Base-by-base conservation (phyloP, 768 basidiomycete genomes). In the Gelatoporia subvermispora region DNA sequence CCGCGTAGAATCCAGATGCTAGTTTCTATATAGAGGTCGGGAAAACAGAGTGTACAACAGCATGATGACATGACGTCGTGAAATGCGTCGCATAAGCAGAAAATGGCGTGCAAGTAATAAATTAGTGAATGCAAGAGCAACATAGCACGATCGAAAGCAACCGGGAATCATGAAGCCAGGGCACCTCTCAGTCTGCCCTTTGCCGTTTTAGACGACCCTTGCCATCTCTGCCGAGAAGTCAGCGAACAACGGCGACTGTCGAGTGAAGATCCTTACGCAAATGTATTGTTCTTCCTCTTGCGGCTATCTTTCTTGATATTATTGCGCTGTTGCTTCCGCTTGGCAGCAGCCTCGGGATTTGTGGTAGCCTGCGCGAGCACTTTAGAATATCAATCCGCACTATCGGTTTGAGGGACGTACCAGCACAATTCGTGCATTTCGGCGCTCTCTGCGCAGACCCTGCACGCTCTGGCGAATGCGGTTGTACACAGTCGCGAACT, bases 231-330 rank as follows among this genome's bases (percentile, higher is more conserved):
- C 31, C 47, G 41, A 40, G 24, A 10, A 39, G 28, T 24, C 3
- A 49, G 13, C 16, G 13, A 13, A 7, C 13, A 13, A 31, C 28
- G 28, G 13, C 28, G 7, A 13, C 28, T 11, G 8, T 13, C 15
- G 35, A 45, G 9, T 23, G 15, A 49, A 22, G 36, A 38, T 8
- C 74, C 86, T 68, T 58, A 85, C 85, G 74, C 72, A 60, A 81
- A 83, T 21, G 64, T 60, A 22, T 72, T 65, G 39, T 74, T 76
- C 66, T 91, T 93, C 59, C 90, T 71, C 64, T 94, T 94, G 61
- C 84, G 75, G 54, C 86, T 86, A 57, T 89, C 90, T 67, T 91
- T 93, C 72, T 94, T 94, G 56, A 78, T 72, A 9, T 65, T 66
- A 53, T 90, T 89, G 54, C 82, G 69, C 55, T 85, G 84, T 48